These are phyloP conservation scores for Posidonia oceanica DNA, from an alignment of 116 monocot genomes.

Conservation along the genomic window DNA sequence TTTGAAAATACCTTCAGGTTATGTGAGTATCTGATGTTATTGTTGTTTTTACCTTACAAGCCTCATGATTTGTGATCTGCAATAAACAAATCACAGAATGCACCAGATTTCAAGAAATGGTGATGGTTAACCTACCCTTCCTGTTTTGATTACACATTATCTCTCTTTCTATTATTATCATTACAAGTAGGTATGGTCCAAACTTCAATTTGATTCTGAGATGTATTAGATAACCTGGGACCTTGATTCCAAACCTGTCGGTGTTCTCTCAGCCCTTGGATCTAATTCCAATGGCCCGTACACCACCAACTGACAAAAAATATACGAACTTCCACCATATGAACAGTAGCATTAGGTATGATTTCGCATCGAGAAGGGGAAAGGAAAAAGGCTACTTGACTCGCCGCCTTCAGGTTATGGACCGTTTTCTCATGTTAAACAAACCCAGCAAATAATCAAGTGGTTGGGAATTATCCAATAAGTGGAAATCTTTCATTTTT, in stretches of 20 bases:
- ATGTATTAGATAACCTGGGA: background rate
- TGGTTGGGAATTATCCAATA: background rate
- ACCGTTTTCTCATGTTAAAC: background rate
- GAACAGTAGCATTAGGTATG: slow-evolving; percentile 8
- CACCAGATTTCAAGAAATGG: background rate
- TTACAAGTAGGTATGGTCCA: background rate
- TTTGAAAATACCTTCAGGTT: too few species aligned
- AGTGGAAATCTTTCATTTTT: too few species aligned
- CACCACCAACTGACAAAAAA: background rate
- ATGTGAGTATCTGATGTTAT: too few species aligned
- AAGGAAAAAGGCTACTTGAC: background rate
- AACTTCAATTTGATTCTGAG: background rate
- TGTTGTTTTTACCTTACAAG: too few species aligned
- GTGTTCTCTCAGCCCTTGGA: background rate
- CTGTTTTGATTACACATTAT: too few species aligned
- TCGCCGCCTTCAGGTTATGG: background rate
- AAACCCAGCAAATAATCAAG: background rate
- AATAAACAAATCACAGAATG: background rate
- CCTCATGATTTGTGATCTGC: background rate
- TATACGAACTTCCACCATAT: background rate
- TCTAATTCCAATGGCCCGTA: background rate
- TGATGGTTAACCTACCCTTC: slow-evolving; percentile 3
- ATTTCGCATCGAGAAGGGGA: background rate
- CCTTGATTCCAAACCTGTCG: background rate
- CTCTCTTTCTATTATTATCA: background rate